Evolutionary conservation across 148 eudicot genomes (phyloP).

Genomic region (Vaccinium corymbosum): DNA sequence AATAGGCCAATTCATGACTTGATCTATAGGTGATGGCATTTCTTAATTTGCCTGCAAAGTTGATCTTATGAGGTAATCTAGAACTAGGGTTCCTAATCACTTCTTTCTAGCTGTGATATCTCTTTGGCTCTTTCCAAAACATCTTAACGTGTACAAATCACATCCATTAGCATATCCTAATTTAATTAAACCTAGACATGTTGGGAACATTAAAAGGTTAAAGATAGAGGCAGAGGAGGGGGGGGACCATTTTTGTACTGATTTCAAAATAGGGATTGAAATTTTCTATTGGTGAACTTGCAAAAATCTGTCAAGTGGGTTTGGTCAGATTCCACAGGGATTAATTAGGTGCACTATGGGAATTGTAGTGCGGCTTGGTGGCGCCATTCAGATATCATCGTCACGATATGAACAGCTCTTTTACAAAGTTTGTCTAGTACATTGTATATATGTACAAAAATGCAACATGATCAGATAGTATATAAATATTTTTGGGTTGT

Average conservation of each 20-base stretch:
- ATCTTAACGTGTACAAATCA: slow-evolving; percentile 14
- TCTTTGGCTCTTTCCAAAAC: neutral
- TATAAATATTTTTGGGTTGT: too few relatives aligned
- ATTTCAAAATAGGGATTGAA: neutral
- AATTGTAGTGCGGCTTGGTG: neutral
- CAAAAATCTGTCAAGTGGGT: slow-evolving; percentile 13
- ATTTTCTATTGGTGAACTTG: neutral
- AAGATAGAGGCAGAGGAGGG: slow-evolving; percentile 2
- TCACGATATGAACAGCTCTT: neutral
- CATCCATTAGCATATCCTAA: slow-evolving; percentile 11
- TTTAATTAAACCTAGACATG: slow-evolving; percentile 3
- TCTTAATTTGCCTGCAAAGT: neutral
- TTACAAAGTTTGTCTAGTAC: neutral
- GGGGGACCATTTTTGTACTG: slow-evolving; percentile 19
- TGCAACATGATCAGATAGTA: too few relatives aligned
- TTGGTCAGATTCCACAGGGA: slow-evolving; percentile 10
- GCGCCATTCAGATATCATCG: neutral
- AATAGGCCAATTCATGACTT: neutral
- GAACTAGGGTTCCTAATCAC: slow-evolving; percentile 1
- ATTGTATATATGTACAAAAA: neutral
- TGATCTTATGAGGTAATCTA: neutral
- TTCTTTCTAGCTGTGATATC: neutral
- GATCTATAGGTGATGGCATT: neutral
- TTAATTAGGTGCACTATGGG: neutral
- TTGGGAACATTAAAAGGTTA: slow-evolving; percentile 20